Evolutionary conservation across 129 eudicot species (phyloP), one percentile per base, ranked within the genome.

Genomic region (Glebionis coronaria): DNA sequence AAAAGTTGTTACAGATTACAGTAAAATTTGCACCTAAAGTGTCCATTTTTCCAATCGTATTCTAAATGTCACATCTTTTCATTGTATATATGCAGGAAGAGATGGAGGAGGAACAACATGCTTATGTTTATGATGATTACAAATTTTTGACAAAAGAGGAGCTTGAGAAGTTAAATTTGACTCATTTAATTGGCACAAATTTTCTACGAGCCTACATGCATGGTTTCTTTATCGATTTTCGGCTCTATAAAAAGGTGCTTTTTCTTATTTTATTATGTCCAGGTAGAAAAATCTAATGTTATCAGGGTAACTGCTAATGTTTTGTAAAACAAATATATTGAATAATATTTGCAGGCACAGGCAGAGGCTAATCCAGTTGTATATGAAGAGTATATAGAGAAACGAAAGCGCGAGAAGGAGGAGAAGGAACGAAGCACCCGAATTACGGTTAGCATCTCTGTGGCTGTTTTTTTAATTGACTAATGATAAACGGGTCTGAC

Each of bases 141-240:
- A 93, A 93, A 62, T 93, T 93, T 76, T 78, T 93, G 83, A 89
- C 91, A 12, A 88, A 73, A 55, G 98, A 88, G 67, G 97, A 93
- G 44, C 95, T 93, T 44, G 98, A 76, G 70, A 86, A 69, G 70
- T 67, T 93, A 57, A 86, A 84, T 65, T 70, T 93, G 78, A 84
- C 95, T 2, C 77, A 84, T 68, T 84, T 88, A 79, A 89, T 93
- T 29, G 99, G 99, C 56, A 88, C 97, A 63, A 84, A 87, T 79
- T 88, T 86, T 71, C 83, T 93, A 40, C 77, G 97, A 80, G 99
- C 99, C 27, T 86, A 84, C 70, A 86, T 93, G 99, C 99, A 93
- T 77, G 98, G 98, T 18, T 93, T 70, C 83, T 88, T 88, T 64
- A 81, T 93, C 21, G 88, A 88, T 77, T 82, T 78, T 75, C 76